Percentiles rank a stretch among this genome's conserved stretches.
Conservation (phyloP, 2,329 filamentous ascomycete genomes). For the Fusarium euwallaceae region DNA sequence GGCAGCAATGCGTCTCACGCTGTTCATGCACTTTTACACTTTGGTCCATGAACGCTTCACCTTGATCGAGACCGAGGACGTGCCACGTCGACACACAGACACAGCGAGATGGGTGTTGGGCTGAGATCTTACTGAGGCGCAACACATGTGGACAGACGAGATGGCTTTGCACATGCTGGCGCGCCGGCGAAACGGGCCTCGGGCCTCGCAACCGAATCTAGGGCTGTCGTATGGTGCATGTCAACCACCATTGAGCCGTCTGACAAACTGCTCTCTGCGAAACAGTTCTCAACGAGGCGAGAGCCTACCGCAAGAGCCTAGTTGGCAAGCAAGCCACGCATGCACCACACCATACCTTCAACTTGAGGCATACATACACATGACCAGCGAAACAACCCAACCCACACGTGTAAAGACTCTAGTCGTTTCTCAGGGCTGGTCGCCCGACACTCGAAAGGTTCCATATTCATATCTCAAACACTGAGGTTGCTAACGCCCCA, state of each 20-base stretch:
- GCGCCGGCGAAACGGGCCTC: neutral
- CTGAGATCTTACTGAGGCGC: neutral
- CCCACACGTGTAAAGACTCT: neutral
- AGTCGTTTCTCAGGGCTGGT: slow-evolving; percentile 17
- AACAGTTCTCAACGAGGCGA: slow-evolving; percentile 5
- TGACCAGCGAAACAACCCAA: neutral
- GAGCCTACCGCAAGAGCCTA: neutral
- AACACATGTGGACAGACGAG: slow-evolving; percentile 1
- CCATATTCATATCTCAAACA: slow-evolving; percentile 38
- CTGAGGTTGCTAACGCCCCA: slow-evolving; percentile 30
- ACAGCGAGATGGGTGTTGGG: neutral
- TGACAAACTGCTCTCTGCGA: slow-evolving; percentile 2
- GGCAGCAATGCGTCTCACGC: slow-evolving; percentile 35
- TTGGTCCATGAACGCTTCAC: slow-evolving; percentile 23
- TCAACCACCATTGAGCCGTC: neutral
- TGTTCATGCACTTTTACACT: neutral
- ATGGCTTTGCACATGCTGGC: slow-evolving; percentile 5
- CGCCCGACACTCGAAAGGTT: slow-evolving; percentile 32
- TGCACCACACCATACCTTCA: neutral
- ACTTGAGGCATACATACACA: neutral
- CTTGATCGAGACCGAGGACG: neutral
- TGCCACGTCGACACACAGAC: slow-evolving; percentile 25
- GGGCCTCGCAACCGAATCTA: slow-evolving; percentile 4
- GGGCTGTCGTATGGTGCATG: slow-evolving; percentile 15
- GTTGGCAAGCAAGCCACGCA: slow-evolving; percentile 1